These are phyloP conservation scores for Rhizophora mangle DNA, from an alignment of 345 rosid species.

Conservation along the genomic window DNA sequence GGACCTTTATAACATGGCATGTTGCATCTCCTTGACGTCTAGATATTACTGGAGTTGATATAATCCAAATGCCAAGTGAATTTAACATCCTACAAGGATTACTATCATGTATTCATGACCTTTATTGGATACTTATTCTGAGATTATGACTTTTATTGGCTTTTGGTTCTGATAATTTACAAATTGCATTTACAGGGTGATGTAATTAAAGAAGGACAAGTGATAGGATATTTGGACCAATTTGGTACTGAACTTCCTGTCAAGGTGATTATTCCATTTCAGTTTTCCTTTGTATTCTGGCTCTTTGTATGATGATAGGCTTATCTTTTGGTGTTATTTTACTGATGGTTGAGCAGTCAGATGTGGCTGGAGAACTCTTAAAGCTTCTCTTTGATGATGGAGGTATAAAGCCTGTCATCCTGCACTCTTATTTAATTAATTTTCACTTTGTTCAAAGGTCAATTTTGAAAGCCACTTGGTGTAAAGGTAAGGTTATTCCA, in stretches of 20 bases:
- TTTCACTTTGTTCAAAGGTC: too few relatives aligned
- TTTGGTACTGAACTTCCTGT: constrained; percentile 77
- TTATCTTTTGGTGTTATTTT: constrained; percentile 9
- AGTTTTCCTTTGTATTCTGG: constrained; percentile 1
- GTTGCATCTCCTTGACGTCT: background rate
- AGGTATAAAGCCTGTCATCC: constrained; percentile 48
- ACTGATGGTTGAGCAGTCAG: constrained; percentile 60
- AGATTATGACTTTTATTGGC: constrained; percentile 1
- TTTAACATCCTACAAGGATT: too few relatives aligned
- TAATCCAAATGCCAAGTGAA: background rate
- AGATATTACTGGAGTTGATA: background rate
- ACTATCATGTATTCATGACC: too few relatives aligned
- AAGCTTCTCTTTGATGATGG: constrained; percentile 79
- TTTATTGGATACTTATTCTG: too few relatives aligned
- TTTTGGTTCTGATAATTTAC: background rate
- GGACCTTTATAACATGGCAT: too few relatives aligned
- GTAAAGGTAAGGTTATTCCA: too few relatives aligned
- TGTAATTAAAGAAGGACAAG: constrained; percentile 76
- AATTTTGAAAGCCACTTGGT: too few relatives aligned
- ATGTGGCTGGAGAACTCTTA: constrained; percentile 81
- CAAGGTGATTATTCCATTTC: constrained; percentile 49
- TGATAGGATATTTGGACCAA: constrained; percentile 81
- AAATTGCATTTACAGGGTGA: constrained; percentile 56
- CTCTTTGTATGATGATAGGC: constrained; percentile 3
- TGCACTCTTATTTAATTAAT: background rate